Evolutionary conservation across 768 basidiomycete species (phyloP).

Genomic region (Austroboletus eburneus): DNA sequence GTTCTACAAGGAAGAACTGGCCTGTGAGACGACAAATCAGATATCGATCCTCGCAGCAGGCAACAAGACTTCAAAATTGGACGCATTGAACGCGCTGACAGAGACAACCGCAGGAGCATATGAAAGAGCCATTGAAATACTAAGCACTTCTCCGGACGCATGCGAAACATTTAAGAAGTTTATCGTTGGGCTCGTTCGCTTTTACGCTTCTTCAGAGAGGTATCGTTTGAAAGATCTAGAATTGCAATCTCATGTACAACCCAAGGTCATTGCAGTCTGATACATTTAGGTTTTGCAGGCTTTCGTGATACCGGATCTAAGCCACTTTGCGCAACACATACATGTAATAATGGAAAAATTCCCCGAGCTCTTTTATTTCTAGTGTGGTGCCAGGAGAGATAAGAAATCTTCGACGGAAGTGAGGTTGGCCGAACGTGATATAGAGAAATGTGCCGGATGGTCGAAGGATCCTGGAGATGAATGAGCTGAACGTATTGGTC

Average conservation of each 20-base stretch:
- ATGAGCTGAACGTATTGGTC: not conserved
- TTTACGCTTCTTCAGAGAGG: slow-evolving; percentile 13
- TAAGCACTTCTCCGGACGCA: slow-evolving; percentile 7
- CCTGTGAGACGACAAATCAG: slow-evolving; percentile 30
- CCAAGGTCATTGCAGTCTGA: not conserved
- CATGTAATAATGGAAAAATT: slow-evolving; percentile 80
- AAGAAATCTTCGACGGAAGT: slow-evolving; percentile 74
- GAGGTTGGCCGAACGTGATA: slow-evolving; percentile 86
- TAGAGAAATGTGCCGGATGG: slow-evolving; percentile 65
- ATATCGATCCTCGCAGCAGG: slow-evolving; percentile 28
- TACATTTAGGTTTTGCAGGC: not conserved
- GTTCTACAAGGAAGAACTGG: slow-evolving; percentile 36
- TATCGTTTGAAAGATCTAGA: slow-evolving; percentile 17
- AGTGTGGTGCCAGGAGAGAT: slow-evolving; percentile 52
- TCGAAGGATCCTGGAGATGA: slow-evolving; percentile 53
- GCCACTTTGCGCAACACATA: slow-evolving; percentile 59
- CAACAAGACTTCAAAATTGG: slow-evolving; percentile 20
- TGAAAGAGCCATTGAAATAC: slow-evolving; percentile 15
- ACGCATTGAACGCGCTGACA: slow-evolving; percentile 19
- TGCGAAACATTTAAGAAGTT: slow-evolving; percentile 3
- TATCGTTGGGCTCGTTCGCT: slow-evolving; percentile 12
- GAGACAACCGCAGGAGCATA: slow-evolving; percentile 21
- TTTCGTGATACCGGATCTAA: not conserved
- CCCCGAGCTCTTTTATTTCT: slow-evolving; percentile 68
- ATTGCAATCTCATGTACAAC: not conserved